These are phyloP conservation scores for Gloeostereum incarnatum DNA, from an alignment of 768 basidiomycete genomes.

Conservation along the genomic window DNA sequence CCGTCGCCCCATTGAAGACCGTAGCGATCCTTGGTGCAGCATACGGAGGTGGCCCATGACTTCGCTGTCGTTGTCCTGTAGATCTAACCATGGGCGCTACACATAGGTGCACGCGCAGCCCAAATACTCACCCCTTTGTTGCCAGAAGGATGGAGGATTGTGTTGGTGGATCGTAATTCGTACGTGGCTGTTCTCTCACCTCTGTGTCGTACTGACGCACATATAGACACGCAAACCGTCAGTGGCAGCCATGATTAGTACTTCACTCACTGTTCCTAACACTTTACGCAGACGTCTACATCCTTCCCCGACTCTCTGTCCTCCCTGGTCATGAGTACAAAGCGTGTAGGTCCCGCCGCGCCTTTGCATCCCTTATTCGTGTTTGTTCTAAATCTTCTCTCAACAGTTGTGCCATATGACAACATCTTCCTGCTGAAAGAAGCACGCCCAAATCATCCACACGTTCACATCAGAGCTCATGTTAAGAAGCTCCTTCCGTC, in stretches of 20 bases:
- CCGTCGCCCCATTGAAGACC: no score
- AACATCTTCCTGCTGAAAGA: slow-evolving; percentile 28
- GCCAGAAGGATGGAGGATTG: slow-evolving; percentile 42
- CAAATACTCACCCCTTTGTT: slow-evolving; percentile 37
- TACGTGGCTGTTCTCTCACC: slow-evolving; percentile 17
- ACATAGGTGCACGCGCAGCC: slow-evolving; percentile 43
- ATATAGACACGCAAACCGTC: slow-evolving; percentile 38
- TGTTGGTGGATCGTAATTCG: slow-evolving; percentile 54
- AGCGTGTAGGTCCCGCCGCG: slow-evolving; percentile 36
- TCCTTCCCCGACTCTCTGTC: slow-evolving; percentile 47
- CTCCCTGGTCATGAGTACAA: slow-evolving; percentile 57
- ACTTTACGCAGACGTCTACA: slow-evolving; percentile 36
- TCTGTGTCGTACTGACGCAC: not conserved
- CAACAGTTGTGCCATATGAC: slow-evolving; percentile 42
- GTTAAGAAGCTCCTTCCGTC: slow-evolving; percentile 5
- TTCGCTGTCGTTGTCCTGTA: no score
- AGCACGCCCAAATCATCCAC: not conserved
- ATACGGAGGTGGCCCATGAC: no score
- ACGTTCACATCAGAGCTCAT: not conserved
- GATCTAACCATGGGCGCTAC: no score
- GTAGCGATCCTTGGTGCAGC: no score
- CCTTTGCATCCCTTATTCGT: not conserved
- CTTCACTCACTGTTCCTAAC: not conserved
- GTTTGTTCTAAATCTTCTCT: slow-evolving; percentile 1
- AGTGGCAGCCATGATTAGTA: slow-evolving; percentile 7